Evolutionary conservation across 2,329 filamentous ascomycete species (phyloP), one percentile per base, ranked within the genome.

Genomic region (Lachnellula arida): DNA sequence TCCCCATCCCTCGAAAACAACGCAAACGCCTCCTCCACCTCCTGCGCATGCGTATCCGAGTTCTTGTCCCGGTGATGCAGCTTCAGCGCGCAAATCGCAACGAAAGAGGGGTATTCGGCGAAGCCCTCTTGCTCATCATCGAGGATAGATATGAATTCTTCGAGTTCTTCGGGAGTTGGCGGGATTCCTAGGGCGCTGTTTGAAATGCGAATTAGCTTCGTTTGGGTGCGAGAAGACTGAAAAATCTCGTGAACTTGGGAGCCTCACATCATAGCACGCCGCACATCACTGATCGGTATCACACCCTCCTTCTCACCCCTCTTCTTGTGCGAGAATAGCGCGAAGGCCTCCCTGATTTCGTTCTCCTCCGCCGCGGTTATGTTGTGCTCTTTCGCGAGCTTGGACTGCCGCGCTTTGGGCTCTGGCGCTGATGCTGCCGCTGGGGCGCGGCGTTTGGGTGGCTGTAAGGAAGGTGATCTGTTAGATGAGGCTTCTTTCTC

Each of bases 321-420:
- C 72, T 83, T 83, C 37, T 86, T 83, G 63, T 87, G 80, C 1
- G 85, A 77, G 71, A 97, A 99, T 7, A 97, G 80, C 22, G 82
- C 79, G 72, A 94, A 97, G 14, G 92, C 92, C 72, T 97, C 92
- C 67, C 84, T 86, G 69, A 99, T 96, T 74, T 97, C 91, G 64
- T 82, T 81, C 74, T 97, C 93, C 74, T 97, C 88, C 61, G 87
- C 84, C 42, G 86, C 87, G 14, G 84, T 87, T 68, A 97, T 84
- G 71, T 91, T 87, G 79, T 97, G 86, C 69, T 96, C 91, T 74
- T 92, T 93, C 32, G 93, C 93, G 65, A 97, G 89, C 72, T 91
- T 95, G 57, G 92, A 96, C 67, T 84, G 85, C 60, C 88, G 87
- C 54, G 77, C 74, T 69, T 75, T 72, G 34, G 75, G 67, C 12